Evolutionary conservation across 805 yeast species (phyloP), one percentile per base, ranked within the genome.

Genomic region (Dipodascus geniculatus): DNA sequence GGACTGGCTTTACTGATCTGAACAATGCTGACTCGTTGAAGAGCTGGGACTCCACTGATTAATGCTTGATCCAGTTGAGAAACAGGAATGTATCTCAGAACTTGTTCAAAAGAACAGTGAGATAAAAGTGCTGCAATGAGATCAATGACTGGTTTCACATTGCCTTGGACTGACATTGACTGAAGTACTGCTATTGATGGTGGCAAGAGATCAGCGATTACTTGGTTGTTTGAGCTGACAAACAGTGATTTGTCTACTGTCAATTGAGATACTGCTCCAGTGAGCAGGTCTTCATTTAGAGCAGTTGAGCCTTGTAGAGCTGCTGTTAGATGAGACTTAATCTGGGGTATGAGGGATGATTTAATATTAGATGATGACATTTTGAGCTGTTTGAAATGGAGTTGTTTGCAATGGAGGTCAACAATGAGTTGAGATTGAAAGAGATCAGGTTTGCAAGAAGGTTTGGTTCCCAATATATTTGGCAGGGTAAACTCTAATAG

Each of bases 1-100:
- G 71, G 70, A 4, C 60, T 56, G 2, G 69, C 65, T 33, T 58
- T 60, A 2, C 55, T 24, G 3, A 71, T 53, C 11, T 68, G 54
- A 2, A 60, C 53, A 14, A 67, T 59, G 24, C 65, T 60, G 11
- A 64, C 58, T 1, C 57, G 49, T 48, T 64, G 64, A 23, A 71
- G 57, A 19, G 59, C 59, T 14, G 64, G 61, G 23, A 61, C 56
- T 14, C 60, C 60, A 14, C 65, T 60, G 16, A 58, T 57, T 20
- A 70, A 57, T 0, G 70, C 74, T 23, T 65, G 63, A 1, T 62
- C 35, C 11, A 72, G 47, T 19, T 62, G 57, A 3, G 63, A 66
- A 24, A 64, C 53, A 9, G 61, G 55, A 2, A 61, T 47, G 49
- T 65, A 54, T 0, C 55, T 48, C 3, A 66, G 35, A 1, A 70